Conservation (phyloP, 1,284 basidiomycete species). For the Austroboletus rostrupii region DNA sequence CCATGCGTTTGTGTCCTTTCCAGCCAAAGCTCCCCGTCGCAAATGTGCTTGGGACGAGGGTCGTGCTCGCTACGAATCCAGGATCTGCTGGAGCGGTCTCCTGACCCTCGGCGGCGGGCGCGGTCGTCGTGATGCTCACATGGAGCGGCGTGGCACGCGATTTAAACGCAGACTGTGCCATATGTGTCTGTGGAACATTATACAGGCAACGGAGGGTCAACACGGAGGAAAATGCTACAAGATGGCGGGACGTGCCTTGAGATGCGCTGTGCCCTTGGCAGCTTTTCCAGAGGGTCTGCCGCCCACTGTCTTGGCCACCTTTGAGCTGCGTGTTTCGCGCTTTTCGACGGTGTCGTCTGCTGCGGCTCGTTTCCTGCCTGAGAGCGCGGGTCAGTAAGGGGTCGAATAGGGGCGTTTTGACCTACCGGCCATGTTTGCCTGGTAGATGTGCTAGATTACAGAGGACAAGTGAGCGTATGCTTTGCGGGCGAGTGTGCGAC, state of each 20-base stretch:
- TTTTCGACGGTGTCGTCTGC: constrained; percentile 37
- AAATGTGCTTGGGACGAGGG: constrained; percentile 57
- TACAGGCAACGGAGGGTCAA: background rate
- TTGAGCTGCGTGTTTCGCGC: constrained; percentile 43
- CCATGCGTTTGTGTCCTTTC: constrained; percentile 70
- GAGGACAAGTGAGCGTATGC: background rate
- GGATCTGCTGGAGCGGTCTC: constrained; percentile 45
- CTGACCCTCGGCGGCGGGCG: constrained; percentile 45
- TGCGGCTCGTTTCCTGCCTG: constrained; percentile 47
- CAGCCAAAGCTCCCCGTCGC: constrained; percentile 75
- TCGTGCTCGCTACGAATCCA: constrained; percentile 57
- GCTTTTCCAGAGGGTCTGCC: constrained; percentile 24
- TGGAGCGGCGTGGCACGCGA: constrained; percentile 63
- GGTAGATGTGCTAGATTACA: background rate
- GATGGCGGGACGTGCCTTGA: constrained; percentile 21
- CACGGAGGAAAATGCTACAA: background rate
- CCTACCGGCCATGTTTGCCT: constrained; percentile 32
- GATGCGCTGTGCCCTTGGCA: constrained; percentile 40
- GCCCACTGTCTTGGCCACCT: constrained; percentile 45
- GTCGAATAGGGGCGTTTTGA: constrained; percentile 15
- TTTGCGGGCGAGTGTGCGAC: background rate
- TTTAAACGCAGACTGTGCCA: constrained; percentile 56
- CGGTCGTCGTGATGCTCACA: constrained; percentile 64
- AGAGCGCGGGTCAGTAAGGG: constrained; percentile 1
- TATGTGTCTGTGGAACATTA: constrained; percentile 33